These are phyloP conservation scores for Globisporangium alternatum DNA, from an alignment of 352 stramenopile species.

Conservation along the genomic window DNA sequence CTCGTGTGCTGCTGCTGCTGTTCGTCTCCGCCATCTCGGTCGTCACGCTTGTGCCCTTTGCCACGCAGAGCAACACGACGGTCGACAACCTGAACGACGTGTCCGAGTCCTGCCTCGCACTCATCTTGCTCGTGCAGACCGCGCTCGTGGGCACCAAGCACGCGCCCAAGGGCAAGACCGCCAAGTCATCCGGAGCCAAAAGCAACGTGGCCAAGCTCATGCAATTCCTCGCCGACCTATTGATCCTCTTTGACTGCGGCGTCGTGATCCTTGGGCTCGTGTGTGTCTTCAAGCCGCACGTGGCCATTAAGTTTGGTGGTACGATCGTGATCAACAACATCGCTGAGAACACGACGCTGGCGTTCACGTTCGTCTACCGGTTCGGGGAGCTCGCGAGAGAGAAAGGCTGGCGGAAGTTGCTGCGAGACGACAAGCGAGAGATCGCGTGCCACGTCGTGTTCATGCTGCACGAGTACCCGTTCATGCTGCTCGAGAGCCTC, in stretches of 20 bases:
- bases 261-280: conserved; percentile 20
- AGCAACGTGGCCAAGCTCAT: conserved; percentile 5
- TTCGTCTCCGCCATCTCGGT: conserved; percentile 24
- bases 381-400: conserved; percentile 17
- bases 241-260: conserved; percentile 24
- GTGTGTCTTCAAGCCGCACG: conserved; percentile 17
- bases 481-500: conserved; percentile 23
- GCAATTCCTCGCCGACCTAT: conserved; percentile 22
- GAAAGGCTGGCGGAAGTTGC: conserved; percentile 14
- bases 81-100: conserved; percentile 28
- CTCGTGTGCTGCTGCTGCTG: conserved; percentile 25
- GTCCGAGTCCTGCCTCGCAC: conserved; percentile 26
- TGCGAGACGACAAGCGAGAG: conserved; percentile 30
- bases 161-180: not conserved
- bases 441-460: conserved; percentile 32
- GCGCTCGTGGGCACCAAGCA: conserved; percentile 10
- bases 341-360: conserved; percentile 25
- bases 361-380: conserved; percentile 33
- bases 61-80: conserved; percentile 5
- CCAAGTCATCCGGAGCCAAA: not conserved
- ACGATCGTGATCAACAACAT: conserved; percentile 22
- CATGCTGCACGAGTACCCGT: conserved; percentile 32
- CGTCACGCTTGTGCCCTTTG: conserved; percentile 23
- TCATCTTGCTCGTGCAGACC: conserved; percentile 33
- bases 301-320: conserved; percentile 9